Conservation (phyloP, 1,284 basidiomycete species). For the Sanghuangporus weigelae region DNA sequence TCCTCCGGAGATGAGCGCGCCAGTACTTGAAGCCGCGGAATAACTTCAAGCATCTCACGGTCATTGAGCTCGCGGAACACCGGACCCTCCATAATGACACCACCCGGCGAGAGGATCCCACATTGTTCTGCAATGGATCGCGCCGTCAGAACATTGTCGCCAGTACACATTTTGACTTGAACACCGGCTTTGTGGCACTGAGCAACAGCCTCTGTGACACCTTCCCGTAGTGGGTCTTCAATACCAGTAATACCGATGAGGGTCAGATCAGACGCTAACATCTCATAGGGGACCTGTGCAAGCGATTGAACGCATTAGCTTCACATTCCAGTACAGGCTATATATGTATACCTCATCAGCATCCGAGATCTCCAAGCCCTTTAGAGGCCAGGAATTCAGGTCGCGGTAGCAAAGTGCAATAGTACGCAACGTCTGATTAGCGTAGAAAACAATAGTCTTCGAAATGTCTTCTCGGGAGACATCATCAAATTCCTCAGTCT, state of each 20-base stretch:
- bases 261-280: constrained; percentile 71
- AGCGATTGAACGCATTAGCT: constrained; percentile 22
- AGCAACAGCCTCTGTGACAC: constrained; percentile 84
- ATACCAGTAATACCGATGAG: constrained; percentile 90
- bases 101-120: constrained; percentile 88
- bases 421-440: constrained; percentile 90
- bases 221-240: constrained; percentile 90
- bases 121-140: constrained; percentile 94
- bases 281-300: constrained; percentile 62
- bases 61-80: constrained; percentile 58
- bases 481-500: constrained; percentile 57
- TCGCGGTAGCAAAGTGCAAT: constrained; percentile 93
- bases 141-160: constrained; percentile 93
- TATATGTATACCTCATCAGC: constrained; percentile 46
- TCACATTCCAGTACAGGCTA: background rate
- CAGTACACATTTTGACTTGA: constrained; percentile 96
- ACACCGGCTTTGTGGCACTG: constrained; percentile 89
- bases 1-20: constrained; percentile 97
- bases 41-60: constrained; percentile 53
- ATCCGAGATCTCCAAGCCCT: constrained; percentile 35
- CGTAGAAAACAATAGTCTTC: constrained; percentile 93
- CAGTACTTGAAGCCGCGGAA: constrained; percentile 69
- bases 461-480: constrained; percentile 76
- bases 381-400: constrained; percentile 82
- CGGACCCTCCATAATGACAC: constrained; percentile 96